A percentile compares a stretch with the other conserved stretches of the same genome.
Evolutionary conservation across 495 filamentous ascomycete species (phyloP).

Genomic region (Rhizodiscina lignyota): DNA sequence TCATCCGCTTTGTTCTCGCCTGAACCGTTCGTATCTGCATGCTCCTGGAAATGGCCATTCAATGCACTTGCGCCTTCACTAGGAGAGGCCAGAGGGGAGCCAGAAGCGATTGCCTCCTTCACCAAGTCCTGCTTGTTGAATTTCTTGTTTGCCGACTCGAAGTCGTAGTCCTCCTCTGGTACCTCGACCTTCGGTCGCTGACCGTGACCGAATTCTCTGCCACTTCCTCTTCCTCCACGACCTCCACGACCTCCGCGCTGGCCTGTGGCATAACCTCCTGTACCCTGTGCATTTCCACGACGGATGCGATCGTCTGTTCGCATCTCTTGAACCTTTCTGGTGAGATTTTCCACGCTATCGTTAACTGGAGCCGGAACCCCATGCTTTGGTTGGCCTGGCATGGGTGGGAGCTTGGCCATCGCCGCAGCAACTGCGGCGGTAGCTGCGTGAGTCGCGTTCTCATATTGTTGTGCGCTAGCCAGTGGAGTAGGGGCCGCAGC

Average conservation of each 20-base stretch:
- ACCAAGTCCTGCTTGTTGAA: conserved; percentile 95
- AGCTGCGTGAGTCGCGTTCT: conserved; percentile 68
- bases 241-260: conserved; percentile 28
- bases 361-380: conserved; percentile 14
- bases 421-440: conserved; percentile 75
- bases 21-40: conserved; percentile 7
- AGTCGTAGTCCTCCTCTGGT: conserved; percentile 82
- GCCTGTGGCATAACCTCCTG: conserved; percentile 14
- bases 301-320: conserved; percentile 39
- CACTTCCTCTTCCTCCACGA: conserved; percentile 35
- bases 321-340: conserved; percentile 79
- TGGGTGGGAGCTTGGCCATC: conserved; percentile 65
- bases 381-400: conserved; percentile 23
- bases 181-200: conserved; percentile 62
- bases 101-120: conserved; percentile 73
- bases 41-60: conserved; percentile 4
- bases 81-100: conserved; percentile 47
- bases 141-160: conserved; percentile 80
- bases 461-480: conserved; percentile 21
- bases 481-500: conserved; percentile 5
- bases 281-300: conserved; percentile 11
- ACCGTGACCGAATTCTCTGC: conserved; percentile 24
- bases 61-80: conserved; percentile 21
- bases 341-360: conserved; percentile 54
- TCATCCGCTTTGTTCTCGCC: conserved; percentile 14